Evolutionary conservation across 495 filamentous ascomycete genomes (phyloP), one percentile per base, ranked within the genome.

Genomic region (Neurospora sp.): DNA sequence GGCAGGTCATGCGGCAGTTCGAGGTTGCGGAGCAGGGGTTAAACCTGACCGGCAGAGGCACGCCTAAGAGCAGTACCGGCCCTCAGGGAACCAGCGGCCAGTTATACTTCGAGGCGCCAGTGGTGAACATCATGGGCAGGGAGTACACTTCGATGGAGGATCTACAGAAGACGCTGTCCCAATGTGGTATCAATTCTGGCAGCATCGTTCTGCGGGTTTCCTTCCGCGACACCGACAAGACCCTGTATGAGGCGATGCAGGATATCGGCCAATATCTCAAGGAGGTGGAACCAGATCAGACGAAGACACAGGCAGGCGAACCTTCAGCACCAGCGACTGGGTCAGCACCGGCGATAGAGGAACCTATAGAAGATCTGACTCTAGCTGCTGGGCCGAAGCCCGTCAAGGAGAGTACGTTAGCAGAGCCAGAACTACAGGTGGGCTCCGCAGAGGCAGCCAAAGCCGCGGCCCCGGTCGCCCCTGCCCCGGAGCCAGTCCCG

Each of bases 1-100:
- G 96, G 96, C 85, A 91, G 70, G 84, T 98, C 31, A 80, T 98
- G 66, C 92, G 95, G 70, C 92, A 93, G 77, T 97, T 98, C 78
- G 96, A 99, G 82, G 88, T 87, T 70, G 86, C 87, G 37, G 87
- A 87, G 44, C 86, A 80, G 14, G 87, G 87, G 71, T 72, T 90
- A 18, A 96, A 97, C 77, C 88, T 98, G 76, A 99, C 96, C 0
- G 93, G 89, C 37, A 85, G 93, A 74, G 93, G 90, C 20, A 86
- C 90, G 37, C 90, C 93, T 10, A 83, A 87, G 73, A 85, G 86
- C 9, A 84, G 73, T 27, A 83, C 79, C 44, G 90, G 86, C 39
- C 76, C 81, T 5, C 79, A 85, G 23, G 89, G 87, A n/a, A 84
- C 90, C 49, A 83, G 79, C 54, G 96, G 95, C 12, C 88, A 94